Conservation (phyloP, 371 early-diverging fungal species). For the Apophysomyces elegans region DNA sequence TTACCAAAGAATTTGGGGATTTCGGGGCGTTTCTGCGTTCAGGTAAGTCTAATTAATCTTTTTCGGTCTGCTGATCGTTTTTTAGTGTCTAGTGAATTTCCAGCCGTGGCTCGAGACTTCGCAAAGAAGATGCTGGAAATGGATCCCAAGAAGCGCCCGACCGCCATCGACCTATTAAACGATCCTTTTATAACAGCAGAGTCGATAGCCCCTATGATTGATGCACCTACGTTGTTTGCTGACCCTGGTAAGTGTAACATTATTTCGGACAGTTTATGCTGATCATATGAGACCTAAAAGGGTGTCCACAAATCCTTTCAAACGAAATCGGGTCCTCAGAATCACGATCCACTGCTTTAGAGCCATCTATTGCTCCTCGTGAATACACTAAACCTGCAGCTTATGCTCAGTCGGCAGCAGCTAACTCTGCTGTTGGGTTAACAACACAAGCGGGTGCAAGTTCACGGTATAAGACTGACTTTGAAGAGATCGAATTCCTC, state of each 20-base stretch:
- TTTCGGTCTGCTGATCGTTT: background rate
- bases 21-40: constrained; percentile 61
- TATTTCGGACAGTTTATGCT: background rate
- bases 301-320: background rate
- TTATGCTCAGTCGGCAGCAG: constrained; percentile 1
- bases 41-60: constrained; percentile 7
- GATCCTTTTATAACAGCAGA: constrained; percentile 65
- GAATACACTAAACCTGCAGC: background rate
- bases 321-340: background rate
- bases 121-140: constrained; percentile 59
- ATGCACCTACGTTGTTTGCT: constrained; percentile 1
- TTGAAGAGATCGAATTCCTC: constrained; percentile 92
- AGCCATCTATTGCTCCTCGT: constrained; percentile 1
- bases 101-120: constrained; percentile 49
- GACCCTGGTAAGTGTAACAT: constrained; percentile 12
- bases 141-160: constrained; percentile 70
- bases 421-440: constrained; percentile 1
- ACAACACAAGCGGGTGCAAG: constrained; percentile 1
- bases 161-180: constrained; percentile 71
- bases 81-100: constrained; percentile 48
- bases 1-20: constrained; percentile 56
- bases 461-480: constrained; percentile 85
- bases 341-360: constrained; percentile 1
- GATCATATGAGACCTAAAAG: background rate
- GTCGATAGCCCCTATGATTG: constrained; percentile 5